phyloP scores from a whole-genome alignment of 495 filamentous ascomycete genomes.

The Hyaloscypha bicolor region DNA sequence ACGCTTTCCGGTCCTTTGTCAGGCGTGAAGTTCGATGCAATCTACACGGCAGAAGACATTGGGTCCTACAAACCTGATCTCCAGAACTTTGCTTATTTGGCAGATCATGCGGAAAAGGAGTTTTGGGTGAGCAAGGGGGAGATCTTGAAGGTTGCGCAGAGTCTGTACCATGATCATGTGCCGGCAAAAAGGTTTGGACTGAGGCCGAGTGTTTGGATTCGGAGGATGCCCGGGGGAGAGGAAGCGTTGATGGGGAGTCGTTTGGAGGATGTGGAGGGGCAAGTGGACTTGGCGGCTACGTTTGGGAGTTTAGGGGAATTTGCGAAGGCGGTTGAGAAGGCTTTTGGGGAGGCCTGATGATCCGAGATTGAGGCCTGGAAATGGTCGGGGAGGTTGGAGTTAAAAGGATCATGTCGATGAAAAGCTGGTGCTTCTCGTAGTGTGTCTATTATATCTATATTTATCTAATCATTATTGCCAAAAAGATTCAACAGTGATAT shows the following conservation, averaged over 20 bases:
- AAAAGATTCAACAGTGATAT: too few relatives aligned
- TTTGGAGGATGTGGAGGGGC: conserved; percentile 39
- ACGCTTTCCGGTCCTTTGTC: conserved; percentile 54
- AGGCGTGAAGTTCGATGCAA: conserved; percentile 59
- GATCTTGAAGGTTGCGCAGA: conserved; percentile 71
- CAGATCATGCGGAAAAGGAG: conserved; percentile 32
- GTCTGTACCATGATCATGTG: conserved; percentile 67
- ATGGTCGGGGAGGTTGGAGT: not conserved
- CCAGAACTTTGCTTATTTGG: conserved; percentile 67
- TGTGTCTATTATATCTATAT: too few relatives aligned
- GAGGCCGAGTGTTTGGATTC: conserved; percentile 69
- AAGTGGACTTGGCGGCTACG: conserved; percentile 45
- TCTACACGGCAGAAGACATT: conserved; percentile 75
- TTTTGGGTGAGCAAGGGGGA: conserved; percentile 56
- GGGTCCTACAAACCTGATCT: conserved; percentile 74
- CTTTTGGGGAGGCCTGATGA: conserved; percentile 13
- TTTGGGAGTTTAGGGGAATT: conserved; percentile 73
- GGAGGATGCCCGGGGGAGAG: conserved; percentile 44
- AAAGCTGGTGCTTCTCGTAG: too few relatives aligned
- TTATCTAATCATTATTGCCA: too few relatives aligned
- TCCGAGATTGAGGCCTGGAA: too few relatives aligned
- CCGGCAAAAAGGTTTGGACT: conserved; percentile 66
- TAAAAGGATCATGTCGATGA: not conserved
- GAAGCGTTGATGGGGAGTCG: conserved; percentile 38
- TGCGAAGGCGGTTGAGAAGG: conserved; percentile 67